Conservation (phyloP, 768 basidiomycete genomes). For the Boletus rubroflammeus region DNA sequence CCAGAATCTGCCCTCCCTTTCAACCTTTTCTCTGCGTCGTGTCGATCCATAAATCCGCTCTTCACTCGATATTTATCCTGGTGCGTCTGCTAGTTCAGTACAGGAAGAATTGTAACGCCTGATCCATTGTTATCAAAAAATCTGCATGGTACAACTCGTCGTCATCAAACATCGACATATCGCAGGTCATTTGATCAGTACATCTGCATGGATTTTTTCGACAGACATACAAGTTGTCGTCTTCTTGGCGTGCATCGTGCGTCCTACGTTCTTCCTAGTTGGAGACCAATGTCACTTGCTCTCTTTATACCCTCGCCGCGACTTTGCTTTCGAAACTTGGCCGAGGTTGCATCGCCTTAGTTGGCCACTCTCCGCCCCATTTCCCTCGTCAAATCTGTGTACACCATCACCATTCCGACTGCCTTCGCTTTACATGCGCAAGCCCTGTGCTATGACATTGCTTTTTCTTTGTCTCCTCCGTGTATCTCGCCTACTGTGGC, state of each 20-base stretch:
- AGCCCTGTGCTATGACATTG: neutral
- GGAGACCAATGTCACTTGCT: neutral
- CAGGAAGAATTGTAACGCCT: neutral
- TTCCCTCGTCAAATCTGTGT: neutral
- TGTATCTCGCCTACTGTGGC: neutral
- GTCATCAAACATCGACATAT: neutral
- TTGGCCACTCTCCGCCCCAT: neutral
- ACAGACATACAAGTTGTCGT: neutral
- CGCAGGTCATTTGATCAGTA: neutral
- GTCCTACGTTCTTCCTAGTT: neutral
- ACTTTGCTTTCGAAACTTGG: neutral
- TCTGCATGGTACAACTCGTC: neutral
- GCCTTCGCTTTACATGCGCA: neutral
- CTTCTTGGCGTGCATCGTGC: neutral
- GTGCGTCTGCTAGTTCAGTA: constrained; percentile 6
- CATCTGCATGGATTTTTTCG: neutral
- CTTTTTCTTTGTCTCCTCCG: neutral
- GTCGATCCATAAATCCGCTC: neutral
- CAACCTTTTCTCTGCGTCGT: neutral
- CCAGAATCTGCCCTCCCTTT: neutral
- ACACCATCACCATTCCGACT: neutral
- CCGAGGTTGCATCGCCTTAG: neutral
- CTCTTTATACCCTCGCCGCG: neutral
- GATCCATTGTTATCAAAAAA: neutral
- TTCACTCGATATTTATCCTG: neutral